phyloP scores from a whole-genome alignment of 139 green algal species.

The Chlorella sp. region DNA sequence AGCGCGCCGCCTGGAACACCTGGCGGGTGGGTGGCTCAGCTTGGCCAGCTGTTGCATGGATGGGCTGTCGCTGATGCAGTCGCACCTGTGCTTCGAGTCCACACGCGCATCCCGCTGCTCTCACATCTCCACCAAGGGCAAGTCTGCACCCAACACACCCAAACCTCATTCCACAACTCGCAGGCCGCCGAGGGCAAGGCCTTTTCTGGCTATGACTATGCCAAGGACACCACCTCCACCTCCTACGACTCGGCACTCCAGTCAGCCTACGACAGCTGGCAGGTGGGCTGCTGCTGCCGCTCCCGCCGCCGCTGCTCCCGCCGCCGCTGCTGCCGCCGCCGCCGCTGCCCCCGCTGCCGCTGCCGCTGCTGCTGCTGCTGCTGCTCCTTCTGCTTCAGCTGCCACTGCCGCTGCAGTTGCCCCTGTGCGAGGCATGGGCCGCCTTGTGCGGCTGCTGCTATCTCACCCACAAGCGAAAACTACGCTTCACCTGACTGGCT shows the following conservation, averaged over 20 bases:
- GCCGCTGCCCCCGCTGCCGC: not conserved
- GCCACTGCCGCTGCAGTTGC: no score
- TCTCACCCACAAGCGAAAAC: no score
- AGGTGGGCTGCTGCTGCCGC: constrained; percentile 17
- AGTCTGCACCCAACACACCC: not conserved
- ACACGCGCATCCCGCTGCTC: not conserved
- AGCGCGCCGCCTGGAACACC: constrained; percentile 28
- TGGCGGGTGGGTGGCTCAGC: constrained; percentile 17
- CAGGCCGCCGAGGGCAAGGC: constrained; percentile 30
- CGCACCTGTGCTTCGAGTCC: no score
- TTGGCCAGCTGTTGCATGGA: not conserved
- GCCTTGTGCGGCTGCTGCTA: no score
- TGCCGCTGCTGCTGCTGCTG: not conserved
- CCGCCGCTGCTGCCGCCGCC: no score
- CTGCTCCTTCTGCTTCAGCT: no score
- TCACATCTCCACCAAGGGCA: not conserved
- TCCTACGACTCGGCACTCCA: constrained; percentile 26
- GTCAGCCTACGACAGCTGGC: constrained; percentile 31
- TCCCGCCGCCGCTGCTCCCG: no score
- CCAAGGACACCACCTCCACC: constrained; percentile 11
- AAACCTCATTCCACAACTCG: not conserved
- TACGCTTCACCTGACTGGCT: no score
- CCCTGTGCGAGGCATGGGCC: no score
- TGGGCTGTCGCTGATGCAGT: not conserved
- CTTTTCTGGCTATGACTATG: constrained; percentile 17